Conservation (phyloP, 164 flowering plant genomes). For the Berberis thunbergii region DNA sequence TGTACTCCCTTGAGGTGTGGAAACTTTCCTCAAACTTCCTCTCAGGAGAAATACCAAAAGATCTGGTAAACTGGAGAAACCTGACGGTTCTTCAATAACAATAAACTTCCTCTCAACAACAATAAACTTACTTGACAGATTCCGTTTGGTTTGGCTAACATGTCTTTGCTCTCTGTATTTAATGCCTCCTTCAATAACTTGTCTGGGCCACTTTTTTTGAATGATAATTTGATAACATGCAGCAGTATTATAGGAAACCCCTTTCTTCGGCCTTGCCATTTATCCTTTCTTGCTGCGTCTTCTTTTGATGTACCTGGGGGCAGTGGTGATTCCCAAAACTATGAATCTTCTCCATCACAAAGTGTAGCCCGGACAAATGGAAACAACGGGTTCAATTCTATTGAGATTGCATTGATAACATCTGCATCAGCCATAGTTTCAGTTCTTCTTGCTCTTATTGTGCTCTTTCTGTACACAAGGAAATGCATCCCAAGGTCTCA, state of each 20-base stretch:
- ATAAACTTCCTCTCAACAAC: slow-evolving; percentile 58
- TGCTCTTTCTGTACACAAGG: slow-evolving; percentile 62
- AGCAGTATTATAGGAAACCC: slow-evolving; percentile 55
- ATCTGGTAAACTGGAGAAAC: slow-evolving; percentile 42
- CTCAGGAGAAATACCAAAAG: slow-evolving; percentile 58
- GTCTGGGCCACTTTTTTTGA: slow-evolving; percentile 53
- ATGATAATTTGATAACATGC: slow-evolving; percentile 39
- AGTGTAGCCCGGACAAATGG: slow-evolving; percentile 11
- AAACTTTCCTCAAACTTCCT: slow-evolving; percentile 67
- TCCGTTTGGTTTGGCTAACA: slow-evolving; percentile 51
- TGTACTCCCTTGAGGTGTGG: slow-evolving; percentile 41
- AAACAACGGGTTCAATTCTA: slow-evolving; percentile 42
- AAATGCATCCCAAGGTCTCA: slow-evolving; percentile 50
- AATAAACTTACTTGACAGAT: slow-evolving; percentile 63
- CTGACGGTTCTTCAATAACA: too few relatives aligned
- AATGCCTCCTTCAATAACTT: slow-evolving; percentile 79
- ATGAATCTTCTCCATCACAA: slow-evolving; percentile 33
- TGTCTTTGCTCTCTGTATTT: slow-evolving; percentile 43
- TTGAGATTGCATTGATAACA: slow-evolving; percentile 77
- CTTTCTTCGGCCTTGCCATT: slow-evolving; percentile 33
- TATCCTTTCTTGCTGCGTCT: slow-evolving; percentile 30
- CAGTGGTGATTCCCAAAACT: slow-evolving; percentile 17
- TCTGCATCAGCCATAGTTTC: slow-evolving; percentile 80
- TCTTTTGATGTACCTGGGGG: slow-evolving; percentile 38
- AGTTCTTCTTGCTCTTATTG: slow-evolving; percentile 58